Evolutionary conservation across 2,329 filamentous ascomycete species (phyloP), one percentile per base, ranked within the genome.

Genomic region (Botrytis galanthina): DNA sequence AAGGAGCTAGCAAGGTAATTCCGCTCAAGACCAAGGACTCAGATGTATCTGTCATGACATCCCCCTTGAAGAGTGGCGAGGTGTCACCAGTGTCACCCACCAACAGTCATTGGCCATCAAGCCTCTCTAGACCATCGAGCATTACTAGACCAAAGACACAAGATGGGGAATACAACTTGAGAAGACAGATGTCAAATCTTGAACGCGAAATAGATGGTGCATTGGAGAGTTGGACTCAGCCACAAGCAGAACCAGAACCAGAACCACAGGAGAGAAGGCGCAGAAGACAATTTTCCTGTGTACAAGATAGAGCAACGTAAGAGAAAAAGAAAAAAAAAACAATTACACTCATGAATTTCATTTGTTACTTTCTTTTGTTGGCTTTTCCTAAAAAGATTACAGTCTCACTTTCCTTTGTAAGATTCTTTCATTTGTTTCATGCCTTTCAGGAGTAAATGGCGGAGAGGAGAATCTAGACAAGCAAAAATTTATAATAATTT

Each of bases 151-250:
- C n/a, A n/a, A 46, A 46, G 26, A 51, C n/a, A 4, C 46, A 44
- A 26, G 26, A 64, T 26, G 59, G 44, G 8, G 32, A 54, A 29
- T 22, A 39, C 9, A 29, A 26, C 22, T 22, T 67, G 70, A 35
- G 35, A 48, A 57, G 26, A 16, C n/a, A 68, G 42, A 73, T 73
- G 10, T 44, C 57, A 2, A 18, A 20, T 4, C 63, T 69, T 42
- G 54, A 32, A 61, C 7, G 5, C 14, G n/a, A 66, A 35, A 32
- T 71, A 37, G 63, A 73, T 32, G 44, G 51, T 32, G 71, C 29
- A 29, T n/a, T 73, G 22, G 71, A 60, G 42, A n/a, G 39, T 16
- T 73, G 71, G 64, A 14, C 60, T 12, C 46, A 72, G 32, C 42
- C 18, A 39, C 29, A n/a, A 29, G 12, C 10, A 37, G 7, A 20